Base-by-base conservation (phyloP, 2,329 filamentous ascomycete species). In the Capronia americana region DNA sequence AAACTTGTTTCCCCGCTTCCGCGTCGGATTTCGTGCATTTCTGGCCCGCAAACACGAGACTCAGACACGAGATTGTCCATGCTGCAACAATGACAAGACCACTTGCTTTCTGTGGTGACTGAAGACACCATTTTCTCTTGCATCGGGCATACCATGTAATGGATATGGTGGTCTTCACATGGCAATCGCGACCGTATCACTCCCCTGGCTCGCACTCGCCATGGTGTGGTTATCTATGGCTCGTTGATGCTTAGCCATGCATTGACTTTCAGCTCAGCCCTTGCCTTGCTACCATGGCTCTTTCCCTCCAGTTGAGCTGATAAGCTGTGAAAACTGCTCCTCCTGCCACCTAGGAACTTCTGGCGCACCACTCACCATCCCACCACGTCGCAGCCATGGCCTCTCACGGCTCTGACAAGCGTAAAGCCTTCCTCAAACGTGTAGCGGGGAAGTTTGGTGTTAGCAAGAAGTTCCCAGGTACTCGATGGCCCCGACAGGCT, bases 381-480 rank as follows among this genome's bases (percentile, higher is more conserved):
- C 38, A 14, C 24, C 20, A 11, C 17, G 20, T 48, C 10, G 5
- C 28, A 24, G n/a, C 30, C 46, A 61, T 61, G 58, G 58, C 48
- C 10, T 54, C 58, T n/a, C 58, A n/a, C n/a, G n/a, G 11, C 28
- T 24, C 10, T 30, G 64, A 66, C 4, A 51, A 50, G 60, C 60
- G 59, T 26, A 12, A 28, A 48, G 60, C 53, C 54, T 66, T 66
- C 64, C 56, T 63, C 59, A 50, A 48, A 7, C 64, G 64, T 20
- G 44, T 66, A 30, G 38, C 34, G 23, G 61, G 61, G 11, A 57
- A 51, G 23, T 64, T 64, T 53, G 61, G 60, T 17, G 60, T 24
- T 30, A 44, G 38, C 32, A 56, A 58, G 30, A 34, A 59, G 41
- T 57, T 63, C 24, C 64, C 60, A 66, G 64, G 64, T 66, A 64